These are phyloP conservation scores for Calocera viscosa DNA, from an alignment of 768 basidiomycete genomes.

Conservation along the genomic window DNA sequence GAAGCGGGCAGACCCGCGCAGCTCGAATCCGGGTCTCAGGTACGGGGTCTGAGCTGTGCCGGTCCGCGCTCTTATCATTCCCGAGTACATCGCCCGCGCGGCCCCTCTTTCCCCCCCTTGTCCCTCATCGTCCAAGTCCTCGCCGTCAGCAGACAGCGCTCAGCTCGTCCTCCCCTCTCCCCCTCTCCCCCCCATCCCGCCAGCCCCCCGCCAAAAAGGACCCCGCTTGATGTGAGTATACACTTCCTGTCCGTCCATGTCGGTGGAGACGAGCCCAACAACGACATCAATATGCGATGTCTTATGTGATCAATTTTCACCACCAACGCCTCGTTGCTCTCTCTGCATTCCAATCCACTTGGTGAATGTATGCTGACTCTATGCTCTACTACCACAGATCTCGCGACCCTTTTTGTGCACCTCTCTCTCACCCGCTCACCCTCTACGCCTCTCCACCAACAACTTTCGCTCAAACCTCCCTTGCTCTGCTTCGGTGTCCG, in stretches of 20 bases:
- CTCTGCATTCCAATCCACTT: neutral
- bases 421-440: neutral
- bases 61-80: conserved; percentile 9
- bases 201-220: conserved; percentile 12
- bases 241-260: neutral
- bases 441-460: neutral
- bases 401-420: conserved; percentile 13
- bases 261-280: neutral
- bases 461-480: neutral
- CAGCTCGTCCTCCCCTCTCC: neutral
- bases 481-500: neutral
- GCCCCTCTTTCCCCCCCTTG: conserved; percentile 2
- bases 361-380: conserved; percentile 7
- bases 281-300: neutral
- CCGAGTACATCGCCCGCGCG: conserved; percentile 5
- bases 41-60: conserved; percentile 4
- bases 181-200: conserved; percentile 5
- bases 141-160: conserved; percentile 4
- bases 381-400: neutral
- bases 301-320: conserved; percentile 8
- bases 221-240: conserved; percentile 8
- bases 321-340: neutral
- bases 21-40: neutral
- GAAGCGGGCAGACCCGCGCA: no score
- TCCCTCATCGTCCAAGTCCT: conserved; percentile 7